These are phyloP conservation scores for Monosporozyma solicola DNA, from an alignment of 805 yeast species.

Conservation along the genomic window DNA sequence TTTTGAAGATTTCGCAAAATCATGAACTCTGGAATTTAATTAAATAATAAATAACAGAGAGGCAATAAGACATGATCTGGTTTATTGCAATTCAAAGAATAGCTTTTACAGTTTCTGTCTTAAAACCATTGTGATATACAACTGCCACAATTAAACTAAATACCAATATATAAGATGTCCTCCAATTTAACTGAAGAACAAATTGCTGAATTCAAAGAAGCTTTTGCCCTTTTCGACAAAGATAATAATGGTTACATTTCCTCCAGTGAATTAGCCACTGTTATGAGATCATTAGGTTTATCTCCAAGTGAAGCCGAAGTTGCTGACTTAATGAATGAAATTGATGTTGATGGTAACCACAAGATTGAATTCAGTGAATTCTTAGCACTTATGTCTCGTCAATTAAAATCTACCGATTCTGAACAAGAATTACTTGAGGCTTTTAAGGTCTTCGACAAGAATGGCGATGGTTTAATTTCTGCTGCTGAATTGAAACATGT, in stretches of 20 bases:
- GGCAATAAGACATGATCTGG: neutral
- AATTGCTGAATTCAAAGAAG: conserved; percentile 94
- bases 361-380: conserved; percentile 75
- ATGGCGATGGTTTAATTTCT: conserved; percentile 94
- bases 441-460: conserved; percentile 91
- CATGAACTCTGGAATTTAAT: neutral
- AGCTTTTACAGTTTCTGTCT: neutral
- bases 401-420: conserved; percentile 91
- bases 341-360: conserved; percentile 92
- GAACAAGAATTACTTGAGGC: conserved; percentile 98
- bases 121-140: neutral
- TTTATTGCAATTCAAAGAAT: neutral
- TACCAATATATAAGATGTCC: conserved; percentile 15
- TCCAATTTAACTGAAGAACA: conserved; percentile 86
- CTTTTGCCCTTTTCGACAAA: conserved; percentile 92
- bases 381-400: conserved; percentile 80
- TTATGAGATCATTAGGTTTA: conserved; percentile 97
- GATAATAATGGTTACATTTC: conserved; percentile 96
- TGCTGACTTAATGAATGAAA: conserved; percentile 94
- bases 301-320: conserved; percentile 95
- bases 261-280: conserved; percentile 91
- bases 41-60: neutral
- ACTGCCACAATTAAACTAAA: neutral
- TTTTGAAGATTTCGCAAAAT: neutral
- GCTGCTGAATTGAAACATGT: conserved; percentile 96